Conservation (phyloP, 352 stramenopile species). For the Globisporangium carolinianum region DNA sequence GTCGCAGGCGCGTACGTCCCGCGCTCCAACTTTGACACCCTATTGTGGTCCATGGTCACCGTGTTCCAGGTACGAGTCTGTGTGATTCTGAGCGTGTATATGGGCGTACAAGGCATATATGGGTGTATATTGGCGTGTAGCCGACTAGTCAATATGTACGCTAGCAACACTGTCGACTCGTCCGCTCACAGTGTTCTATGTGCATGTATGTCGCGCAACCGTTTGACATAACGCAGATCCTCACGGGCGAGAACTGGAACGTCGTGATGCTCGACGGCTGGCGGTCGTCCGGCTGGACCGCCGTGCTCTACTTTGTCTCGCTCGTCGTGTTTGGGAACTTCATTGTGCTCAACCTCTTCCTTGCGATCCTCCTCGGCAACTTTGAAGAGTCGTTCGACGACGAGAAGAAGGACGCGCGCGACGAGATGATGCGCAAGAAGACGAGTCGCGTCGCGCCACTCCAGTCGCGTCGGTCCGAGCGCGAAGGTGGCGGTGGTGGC, state of each 20-base stretch:
- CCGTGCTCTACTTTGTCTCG: constrained; percentile 75
- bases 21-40: constrained; percentile 59
- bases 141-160: no score
- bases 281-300: constrained; percentile 50
- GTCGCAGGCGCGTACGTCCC: constrained; percentile 29
- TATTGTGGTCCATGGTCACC: constrained; percentile 62
- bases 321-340: constrained; percentile 86
- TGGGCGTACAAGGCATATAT: no score
- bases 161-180: no score
- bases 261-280: constrained; percentile 85
- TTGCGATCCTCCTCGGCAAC: constrained; percentile 87
- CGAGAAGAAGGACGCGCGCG: constrained; percentile 28
- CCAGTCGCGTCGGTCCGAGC: constrained; percentile 12
- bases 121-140: no score
- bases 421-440: constrained; percentile 28
- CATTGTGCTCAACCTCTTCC: constrained; percentile 90
- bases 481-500: background rate
- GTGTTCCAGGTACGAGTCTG: constrained; percentile 45
- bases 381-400: constrained; percentile 76
- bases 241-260: constrained; percentile 93
- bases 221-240: constrained; percentile 39
- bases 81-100: no score
- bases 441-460: constrained; percentile 19
- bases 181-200: background rate
- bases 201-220: background rate